Conservation (phyloP, 1,284 basidiomycete genomes). For the Cutaneotrichosporon curvatum region DNA sequence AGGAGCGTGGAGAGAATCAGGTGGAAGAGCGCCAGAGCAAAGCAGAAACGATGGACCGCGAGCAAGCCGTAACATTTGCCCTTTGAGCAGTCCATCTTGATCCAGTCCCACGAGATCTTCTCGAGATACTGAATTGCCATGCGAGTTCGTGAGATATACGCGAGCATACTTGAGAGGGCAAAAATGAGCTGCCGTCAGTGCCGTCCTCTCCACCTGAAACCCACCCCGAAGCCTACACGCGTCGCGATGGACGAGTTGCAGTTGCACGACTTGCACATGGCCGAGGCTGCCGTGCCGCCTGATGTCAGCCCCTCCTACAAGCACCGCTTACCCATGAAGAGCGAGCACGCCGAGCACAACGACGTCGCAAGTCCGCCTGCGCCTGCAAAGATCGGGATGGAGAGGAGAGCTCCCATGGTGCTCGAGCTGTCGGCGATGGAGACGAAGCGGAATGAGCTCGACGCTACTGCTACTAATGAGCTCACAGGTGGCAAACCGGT, state of each 20-base stretch:
- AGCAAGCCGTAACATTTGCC: slow-evolving; percentile 95
- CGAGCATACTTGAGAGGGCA: slow-evolving; percentile 87
- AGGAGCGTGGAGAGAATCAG: slow-evolving; percentile 69
- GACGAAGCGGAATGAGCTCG: not conserved
- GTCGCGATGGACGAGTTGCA: slow-evolving; percentile 98
- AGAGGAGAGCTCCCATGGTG: slow-evolving; percentile 71
- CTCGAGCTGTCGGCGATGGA: slow-evolving; percentile 2
- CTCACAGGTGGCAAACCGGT: too few relatives aligned
- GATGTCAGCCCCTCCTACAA: slow-evolving; percentile 41
- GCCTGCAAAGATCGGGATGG: slow-evolving; percentile 71
- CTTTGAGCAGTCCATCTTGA: slow-evolving; percentile 92
- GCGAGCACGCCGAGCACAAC: slow-evolving; percentile 60
- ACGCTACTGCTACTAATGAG: too few relatives aligned
- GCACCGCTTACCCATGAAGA: slow-evolving; percentile 58
- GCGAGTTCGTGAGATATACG: slow-evolving; percentile 91
- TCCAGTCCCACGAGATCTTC: slow-evolving; percentile 90
- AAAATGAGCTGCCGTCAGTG: slow-evolving; percentile 70
- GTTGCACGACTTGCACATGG: slow-evolving; percentile 98
- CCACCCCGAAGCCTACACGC: slow-evolving; percentile 86
- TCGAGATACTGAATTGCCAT: slow-evolving; percentile 80
- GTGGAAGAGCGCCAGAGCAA: slow-evolving; percentile 87
- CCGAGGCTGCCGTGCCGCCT: slow-evolving; percentile 61
- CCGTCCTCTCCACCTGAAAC: slow-evolving; percentile 25
- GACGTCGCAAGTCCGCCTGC: slow-evolving; percentile 70
- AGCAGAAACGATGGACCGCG: slow-evolving; percentile 96